Percentiles rank a stretch among this genome's conserved stretches.
Evolutionary conservation across 2,329 filamentous ascomycete genomes (phyloP).

Genomic region (Anthostomella pinea): DNA sequence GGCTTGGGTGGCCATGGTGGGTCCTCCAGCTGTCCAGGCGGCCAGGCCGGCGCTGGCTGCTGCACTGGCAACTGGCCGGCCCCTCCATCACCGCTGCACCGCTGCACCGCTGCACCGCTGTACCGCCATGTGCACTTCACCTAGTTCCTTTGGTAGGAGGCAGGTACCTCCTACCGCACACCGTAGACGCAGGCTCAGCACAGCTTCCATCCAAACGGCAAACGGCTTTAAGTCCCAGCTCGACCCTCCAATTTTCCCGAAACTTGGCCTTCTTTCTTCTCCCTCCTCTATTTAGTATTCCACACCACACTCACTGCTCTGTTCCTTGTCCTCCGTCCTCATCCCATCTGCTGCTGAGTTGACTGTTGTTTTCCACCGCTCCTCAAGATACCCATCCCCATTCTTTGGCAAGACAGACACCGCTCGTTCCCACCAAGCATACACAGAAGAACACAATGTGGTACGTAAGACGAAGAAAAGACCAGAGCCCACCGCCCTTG

Average conservation of each 20-base stretch:
- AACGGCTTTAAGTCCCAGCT: constrained; percentile 17
- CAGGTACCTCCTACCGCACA: too few species aligned
- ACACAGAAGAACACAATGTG: constrained; percentile 30
- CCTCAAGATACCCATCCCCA: constrained; percentile 13
- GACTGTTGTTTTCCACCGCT: constrained; percentile 7
- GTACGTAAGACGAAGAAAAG: constrained; percentile 32
- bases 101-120: too few species aligned
- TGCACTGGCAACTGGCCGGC: too few species aligned
- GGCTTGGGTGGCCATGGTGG: too few species aligned
- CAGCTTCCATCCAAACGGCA: too few species aligned
- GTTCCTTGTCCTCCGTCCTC: background rate
- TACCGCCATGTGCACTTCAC: too few species aligned
- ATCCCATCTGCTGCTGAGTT: constrained; percentile 5
- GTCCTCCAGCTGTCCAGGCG: too few species aligned
- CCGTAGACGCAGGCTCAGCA: too few species aligned
- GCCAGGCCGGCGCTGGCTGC: too few species aligned
- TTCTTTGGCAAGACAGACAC: constrained; percentile 5
- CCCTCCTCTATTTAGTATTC: constrained; percentile 8
- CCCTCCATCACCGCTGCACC: too few species aligned
- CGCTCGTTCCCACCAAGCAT: background rate
- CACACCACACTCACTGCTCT: constrained; percentile 1
- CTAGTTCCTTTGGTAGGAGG: too few species aligned
- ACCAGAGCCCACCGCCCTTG: too few species aligned
- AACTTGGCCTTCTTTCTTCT: constrained; percentile 19
- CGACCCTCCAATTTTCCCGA: constrained; percentile 14